Base-by-base conservation (phyloP, 2,329 filamentous ascomycete species). In the Elsinoe perseae region DNA sequence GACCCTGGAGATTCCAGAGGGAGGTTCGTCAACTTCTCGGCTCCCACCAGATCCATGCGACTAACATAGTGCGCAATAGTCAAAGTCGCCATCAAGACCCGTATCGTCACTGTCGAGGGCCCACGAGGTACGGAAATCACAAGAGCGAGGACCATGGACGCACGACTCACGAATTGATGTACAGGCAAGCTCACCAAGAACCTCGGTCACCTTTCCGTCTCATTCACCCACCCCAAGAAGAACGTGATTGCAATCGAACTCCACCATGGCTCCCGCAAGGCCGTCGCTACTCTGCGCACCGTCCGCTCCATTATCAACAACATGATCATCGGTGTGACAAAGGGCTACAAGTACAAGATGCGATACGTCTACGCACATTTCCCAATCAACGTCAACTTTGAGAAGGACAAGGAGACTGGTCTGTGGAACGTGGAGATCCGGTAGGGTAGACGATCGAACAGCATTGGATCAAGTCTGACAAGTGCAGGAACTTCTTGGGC, bases 301-400 rank as follows among this genome's bases (percentile, higher is more conserved):
- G 93, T 98, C 80, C 89, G 90, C 73, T 92, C 92, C 65, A 78
- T 97, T 78, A 95, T 98, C 83, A 89, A 95, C 84, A 98, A 98
- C 87, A 76, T 98, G 80, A 88, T 98, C 77, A 85, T 91, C 70
- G 93, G 93, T 77, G 93, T 98, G 67, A 98, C 93, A 76, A 95
- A 92, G 83, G 93, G 93, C 68, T 98, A 87, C 89, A 95, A 95
- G 82, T 98, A 98, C 87, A 98, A 98, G 89, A 97, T 98, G 92
- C 89, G 95, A 73, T 98, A 98, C 82, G 93, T 98, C 78, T 98
- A 98, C 77, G 93, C 93, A 75, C 93, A 98, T 86, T 98, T 98
- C 75, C 93, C 93, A 79, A 98, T 98, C 89, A 98, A 98, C 84
- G 92, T 98, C 81, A 97, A 96, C 83, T 78, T 98, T 68, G 90